phyloP scores from a whole-genome alignment of 1,284 basidiomycete species.

The Puccinia novopanici region DNA sequence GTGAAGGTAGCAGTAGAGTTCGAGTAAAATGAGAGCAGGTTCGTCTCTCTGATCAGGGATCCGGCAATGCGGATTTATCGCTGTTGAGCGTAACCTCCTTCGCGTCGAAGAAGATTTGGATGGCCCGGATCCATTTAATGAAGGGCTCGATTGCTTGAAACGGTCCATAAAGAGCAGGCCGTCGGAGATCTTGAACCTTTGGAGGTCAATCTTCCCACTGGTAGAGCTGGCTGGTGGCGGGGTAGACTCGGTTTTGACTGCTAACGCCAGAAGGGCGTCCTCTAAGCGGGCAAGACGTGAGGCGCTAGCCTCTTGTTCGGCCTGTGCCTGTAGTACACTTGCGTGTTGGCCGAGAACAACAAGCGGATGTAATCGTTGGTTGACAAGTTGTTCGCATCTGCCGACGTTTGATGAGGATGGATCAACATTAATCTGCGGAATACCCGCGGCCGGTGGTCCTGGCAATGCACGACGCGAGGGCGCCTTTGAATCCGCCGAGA shows the following conservation, averaged over 20 bases:
- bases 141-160: slow-evolving; percentile 2
- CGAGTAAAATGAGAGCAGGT: slow-evolving; percentile 6
- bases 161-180: not conserved
- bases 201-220: not conserved
- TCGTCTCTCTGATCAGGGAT: slow-evolving; percentile 10
- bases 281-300: not conserved
- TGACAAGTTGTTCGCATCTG: not conserved
- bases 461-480: no score
- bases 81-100: not conserved
- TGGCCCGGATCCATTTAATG: slow-evolving; percentile 3
- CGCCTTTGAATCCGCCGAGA: no score
- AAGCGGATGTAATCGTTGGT: not conserved
- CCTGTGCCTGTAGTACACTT: not conserved
- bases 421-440: no score
- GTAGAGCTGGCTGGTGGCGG: not conserved
- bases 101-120: slow-evolving; percentile 21
- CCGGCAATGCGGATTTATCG: slow-evolving; percentile 15
- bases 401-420: not conserved
- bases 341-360: not conserved
- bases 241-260: not conserved
- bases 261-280: not conserved
- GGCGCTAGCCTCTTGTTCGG: not conserved
- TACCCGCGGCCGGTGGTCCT: not conserved
- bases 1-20: not conserved
- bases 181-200: not conserved